Evolutionary conservation across 345 rosid genomes (phyloP).

Genomic region (Anastatica hierochuntica): DNA sequence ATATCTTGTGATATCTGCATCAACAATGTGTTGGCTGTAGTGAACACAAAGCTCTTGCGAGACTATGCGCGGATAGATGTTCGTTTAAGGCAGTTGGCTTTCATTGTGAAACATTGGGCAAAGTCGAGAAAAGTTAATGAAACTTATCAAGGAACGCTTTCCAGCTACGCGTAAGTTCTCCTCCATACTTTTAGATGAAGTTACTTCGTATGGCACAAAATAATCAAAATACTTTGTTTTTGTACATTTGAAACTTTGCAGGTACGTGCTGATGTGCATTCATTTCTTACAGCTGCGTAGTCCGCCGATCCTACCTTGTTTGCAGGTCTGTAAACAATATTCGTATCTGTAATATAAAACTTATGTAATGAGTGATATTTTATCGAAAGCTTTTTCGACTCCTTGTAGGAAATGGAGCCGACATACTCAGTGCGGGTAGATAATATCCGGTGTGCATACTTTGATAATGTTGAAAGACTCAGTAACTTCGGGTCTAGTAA

Average conservation of each 20-base stretch:
- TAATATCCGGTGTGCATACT: constrained; percentile 47
- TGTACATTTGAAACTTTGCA: constrained; percentile 33
- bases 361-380: neutral
- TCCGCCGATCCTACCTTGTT: constrained; percentile 93
- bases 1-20: constrained; percentile 94
- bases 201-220: neutral
- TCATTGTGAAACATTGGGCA: constrained; percentile 95
- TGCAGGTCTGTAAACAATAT: constrained; percentile 43
- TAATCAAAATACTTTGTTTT: neutral
- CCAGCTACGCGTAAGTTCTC: constrained; percentile 93
- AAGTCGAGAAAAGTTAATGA: constrained; percentile 88
- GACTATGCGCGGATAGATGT: constrained; percentile 79
- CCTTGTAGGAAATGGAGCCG: constrained; percentile 56
- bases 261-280: constrained; percentile 97
- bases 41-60: constrained; percentile 86
- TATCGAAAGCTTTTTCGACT: neutral
- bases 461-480: constrained; percentile 69
- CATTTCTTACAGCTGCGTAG: constrained; percentile 84
- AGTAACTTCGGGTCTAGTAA: constrained; percentile 59
- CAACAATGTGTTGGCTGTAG: constrained; percentile 90
- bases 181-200: neutral
- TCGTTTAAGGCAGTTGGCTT: constrained; percentile 75
- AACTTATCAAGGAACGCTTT: constrained; percentile 93
- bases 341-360: neutral
- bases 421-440: constrained; percentile 73